These are phyloP conservation scores for Pleurozium schreberi DNA, from an alignment of 225 moss, liverwort and hornwort genomes.

Conservation along the genomic window DNA sequence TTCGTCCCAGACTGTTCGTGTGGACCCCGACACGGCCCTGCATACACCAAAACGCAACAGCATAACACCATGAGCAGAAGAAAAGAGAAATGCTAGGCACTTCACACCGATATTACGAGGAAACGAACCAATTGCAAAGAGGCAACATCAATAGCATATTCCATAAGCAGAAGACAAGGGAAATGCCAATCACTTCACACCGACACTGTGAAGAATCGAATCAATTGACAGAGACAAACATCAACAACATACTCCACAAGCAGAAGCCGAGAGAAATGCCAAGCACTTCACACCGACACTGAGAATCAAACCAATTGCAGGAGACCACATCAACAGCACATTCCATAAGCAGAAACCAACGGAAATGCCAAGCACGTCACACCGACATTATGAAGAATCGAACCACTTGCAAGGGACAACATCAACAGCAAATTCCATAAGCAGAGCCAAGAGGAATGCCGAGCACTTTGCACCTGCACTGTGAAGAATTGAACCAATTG, in stretches of 20 bases:
- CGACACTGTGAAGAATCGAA: neutral
- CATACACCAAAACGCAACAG: neutral
- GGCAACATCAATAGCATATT: neutral
- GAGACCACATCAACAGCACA: neutral
- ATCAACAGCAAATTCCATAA: neutral
- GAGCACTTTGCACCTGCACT: neutral
- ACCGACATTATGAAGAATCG: neutral
- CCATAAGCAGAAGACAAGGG: neutral
- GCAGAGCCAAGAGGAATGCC: neutral
- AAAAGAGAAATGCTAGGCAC: neutral
- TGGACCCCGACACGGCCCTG: conserved; percentile 97
- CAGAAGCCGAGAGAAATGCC: neutral
- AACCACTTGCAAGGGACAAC: neutral
- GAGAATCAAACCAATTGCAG: neutral
- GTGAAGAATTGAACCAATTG: neutral
- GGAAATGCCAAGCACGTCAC: neutral
- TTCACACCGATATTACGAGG: neutral
- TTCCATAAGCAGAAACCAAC: neutral
- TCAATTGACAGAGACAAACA: neutral
- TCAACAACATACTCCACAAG: neutral
- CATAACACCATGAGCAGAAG: neutral
- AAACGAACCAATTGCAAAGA: neutral
- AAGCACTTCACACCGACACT: neutral
- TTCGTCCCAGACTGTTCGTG: conserved; percentile 83
- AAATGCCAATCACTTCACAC: neutral